Evolutionary conservation across 305 asterid genomes (phyloP).

Genomic region (Fraxinus paxiana): DNA sequence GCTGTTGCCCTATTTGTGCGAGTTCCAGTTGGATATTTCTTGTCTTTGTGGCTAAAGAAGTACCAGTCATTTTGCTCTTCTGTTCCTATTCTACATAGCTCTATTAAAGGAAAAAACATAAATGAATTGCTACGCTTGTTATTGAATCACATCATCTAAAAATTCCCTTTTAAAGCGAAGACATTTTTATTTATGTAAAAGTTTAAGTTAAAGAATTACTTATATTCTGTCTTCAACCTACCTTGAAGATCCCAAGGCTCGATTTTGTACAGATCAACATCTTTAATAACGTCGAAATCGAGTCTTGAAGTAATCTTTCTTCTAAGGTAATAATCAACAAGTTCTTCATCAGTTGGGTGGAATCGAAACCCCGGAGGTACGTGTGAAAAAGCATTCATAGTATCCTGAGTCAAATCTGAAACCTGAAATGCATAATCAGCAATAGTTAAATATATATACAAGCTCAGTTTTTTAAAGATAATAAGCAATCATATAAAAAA

Average conservation of each 20-base stretch:
- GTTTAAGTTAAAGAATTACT: background rate
- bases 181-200: no score
- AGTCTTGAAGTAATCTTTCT: constrained; percentile 48
- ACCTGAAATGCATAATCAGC: constrained; percentile 24
- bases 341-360: constrained; percentile 84
- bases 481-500: background rate
- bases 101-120: constrained; percentile 24
- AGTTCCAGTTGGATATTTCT: constrained; percentile 77
- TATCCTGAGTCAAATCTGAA: constrained; percentile 7
- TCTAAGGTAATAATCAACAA: constrained; percentile 74
- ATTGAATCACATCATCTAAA: background rate
- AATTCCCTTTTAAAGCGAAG: background rate
- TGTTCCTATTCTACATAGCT: constrained; percentile 69
- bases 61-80: constrained; percentile 76
- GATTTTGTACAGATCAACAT: constrained; percentile 72
- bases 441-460: background rate
- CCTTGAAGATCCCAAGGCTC: constrained; percentile 97
- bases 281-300: constrained; percentile 66
- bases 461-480: background rate
- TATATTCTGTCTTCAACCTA: constrained; percentile 13
- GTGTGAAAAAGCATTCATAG: constrained; percentile 49
- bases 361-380: constrained; percentile 90
- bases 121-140: background rate
- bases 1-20: constrained; percentile 75
- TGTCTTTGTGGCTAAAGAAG: constrained; percentile 81